Evolutionary conservation across 1,139 yeast species (phyloP).

Genomic region (Hanseniaspora sp.): DNA sequence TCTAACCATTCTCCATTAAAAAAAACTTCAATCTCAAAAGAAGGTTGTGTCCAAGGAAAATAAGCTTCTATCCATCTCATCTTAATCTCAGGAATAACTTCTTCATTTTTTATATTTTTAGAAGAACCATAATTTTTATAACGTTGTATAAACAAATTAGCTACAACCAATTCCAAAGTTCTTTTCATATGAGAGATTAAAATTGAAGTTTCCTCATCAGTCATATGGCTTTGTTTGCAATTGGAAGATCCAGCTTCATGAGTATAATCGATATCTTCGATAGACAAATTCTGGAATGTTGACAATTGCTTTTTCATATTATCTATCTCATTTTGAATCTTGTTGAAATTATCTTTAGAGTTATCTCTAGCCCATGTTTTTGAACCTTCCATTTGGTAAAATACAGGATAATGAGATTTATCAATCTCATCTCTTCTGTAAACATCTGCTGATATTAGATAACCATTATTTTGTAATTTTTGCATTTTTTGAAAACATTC

Average conservation of each 20-base stretch:
- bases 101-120: not conserved
- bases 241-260: constrained; percentile 34
- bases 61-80: constrained; percentile 93
- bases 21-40: constrained; percentile 98
- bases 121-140: constrained; percentile 24
- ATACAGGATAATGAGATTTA: constrained; percentile 91
- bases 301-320: constrained; percentile 32
- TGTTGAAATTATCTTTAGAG: constrained; percentile 18
- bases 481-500: constrained; percentile 50
- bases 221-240: constrained; percentile 73
- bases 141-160: constrained; percentile 55
- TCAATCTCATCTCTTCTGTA: constrained; percentile 93
- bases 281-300: constrained; percentile 38
- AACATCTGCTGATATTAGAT: constrained; percentile 88
- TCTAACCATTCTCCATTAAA: constrained; percentile 99
- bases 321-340: constrained; percentile 29
- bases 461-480: constrained; percentile 64
- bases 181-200: constrained; percentile 71
- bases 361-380: constrained; percentile 48
- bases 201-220: constrained; percentile 53
- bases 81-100: constrained; percentile 45
- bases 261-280: constrained; percentile 56
- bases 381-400: constrained; percentile 98
- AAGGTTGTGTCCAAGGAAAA: constrained; percentile 98
- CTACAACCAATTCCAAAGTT: constrained; percentile 71